Percentiles rank a stretch among this genome's conserved stretches.
Conservation (phyloP, 2,329 filamentous ascomycete species). For the Dendrostoma leiphaemia region DNA sequence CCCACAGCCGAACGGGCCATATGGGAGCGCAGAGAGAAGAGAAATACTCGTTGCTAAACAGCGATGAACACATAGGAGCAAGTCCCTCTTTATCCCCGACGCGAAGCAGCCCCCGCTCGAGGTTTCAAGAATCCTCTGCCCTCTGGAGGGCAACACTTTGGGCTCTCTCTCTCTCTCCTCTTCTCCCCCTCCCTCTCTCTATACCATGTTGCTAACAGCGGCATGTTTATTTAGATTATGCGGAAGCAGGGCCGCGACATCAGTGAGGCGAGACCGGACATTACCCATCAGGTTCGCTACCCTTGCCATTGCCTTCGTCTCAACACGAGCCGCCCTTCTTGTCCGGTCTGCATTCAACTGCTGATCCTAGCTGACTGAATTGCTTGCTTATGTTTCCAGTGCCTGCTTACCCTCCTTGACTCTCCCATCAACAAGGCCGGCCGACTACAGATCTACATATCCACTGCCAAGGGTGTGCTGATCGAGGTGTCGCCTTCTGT, state of each 20-base stretch:
- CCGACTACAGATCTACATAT: conserved; percentile 96
- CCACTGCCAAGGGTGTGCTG: conserved; percentile 93
- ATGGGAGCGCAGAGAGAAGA: conserved; percentile 73
- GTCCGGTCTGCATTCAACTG: conserved; percentile 41
- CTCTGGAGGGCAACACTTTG: no score
- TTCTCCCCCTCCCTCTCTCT: no score
- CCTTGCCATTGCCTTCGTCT: background rate
- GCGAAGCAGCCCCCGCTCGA: no score
- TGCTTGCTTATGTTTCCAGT: conserved; percentile 53
- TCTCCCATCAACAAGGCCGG: conserved; percentile 99
- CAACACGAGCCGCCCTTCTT: conserved; percentile 18
- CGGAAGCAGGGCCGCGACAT: conserved; percentile 99
- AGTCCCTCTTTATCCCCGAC: no score
- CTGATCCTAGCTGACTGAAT: conserved; percentile 30
- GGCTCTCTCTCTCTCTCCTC: no score
- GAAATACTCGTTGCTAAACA: conserved; percentile 97
- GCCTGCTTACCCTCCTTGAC: conserved; percentile 92
- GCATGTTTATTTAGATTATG: no score
- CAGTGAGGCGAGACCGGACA: conserved; percentile 94
- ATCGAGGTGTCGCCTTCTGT: conserved; percentile 99
- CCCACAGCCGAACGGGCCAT: conserved; percentile 66
- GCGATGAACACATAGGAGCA: conserved; percentile 99
- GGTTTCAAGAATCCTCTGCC: no score
- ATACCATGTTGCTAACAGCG: no score
- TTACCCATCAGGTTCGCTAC: conserved; percentile 83